phyloP scores from a whole-genome alignment of 345 rosid genomes.

The Salix purpurea region DNA sequence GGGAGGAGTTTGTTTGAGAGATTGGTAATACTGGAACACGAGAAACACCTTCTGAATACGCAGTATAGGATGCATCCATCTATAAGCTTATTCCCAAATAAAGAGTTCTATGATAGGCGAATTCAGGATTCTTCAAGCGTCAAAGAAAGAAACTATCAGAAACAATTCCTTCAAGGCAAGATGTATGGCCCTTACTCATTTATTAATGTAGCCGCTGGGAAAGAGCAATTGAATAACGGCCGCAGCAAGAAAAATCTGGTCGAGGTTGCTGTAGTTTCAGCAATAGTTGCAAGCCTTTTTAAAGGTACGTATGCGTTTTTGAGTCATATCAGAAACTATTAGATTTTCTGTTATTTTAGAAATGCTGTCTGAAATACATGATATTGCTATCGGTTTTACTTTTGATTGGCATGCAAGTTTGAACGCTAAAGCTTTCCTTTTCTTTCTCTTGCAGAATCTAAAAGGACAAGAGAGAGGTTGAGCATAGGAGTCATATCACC shows the following conservation, averaged over 20 bases:
- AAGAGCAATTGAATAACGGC: conserved; percentile 30
- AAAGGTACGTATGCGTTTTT: conserved; percentile 29
- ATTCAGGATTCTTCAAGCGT: conserved; percentile 21
- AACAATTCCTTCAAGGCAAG: conserved; percentile 23
- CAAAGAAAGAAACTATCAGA: conserved; percentile 7
- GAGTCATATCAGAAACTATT: not conserved
- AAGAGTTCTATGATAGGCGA: conserved; percentile 15
- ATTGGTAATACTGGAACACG: conserved; percentile 9
- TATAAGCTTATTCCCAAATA: conserved; percentile 27
- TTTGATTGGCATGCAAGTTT: not conserved
- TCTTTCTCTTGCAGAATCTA: conserved; percentile 4
- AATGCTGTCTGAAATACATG: not conserved
- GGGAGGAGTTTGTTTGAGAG: conserved; percentile 36
- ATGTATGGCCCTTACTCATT: conserved; percentile 51
- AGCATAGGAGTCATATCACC: conserved; percentile 50
- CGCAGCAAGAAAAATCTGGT: conserved; percentile 30
- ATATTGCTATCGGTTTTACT: not conserved
- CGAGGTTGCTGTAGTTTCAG: conserved; percentile 36
- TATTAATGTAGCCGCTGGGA: conserved; percentile 33
- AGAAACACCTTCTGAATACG: conserved; percentile 20
- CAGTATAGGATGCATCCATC: conserved; percentile 40
- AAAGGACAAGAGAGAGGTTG: conserved; percentile 11
- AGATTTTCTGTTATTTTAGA: not conserved
- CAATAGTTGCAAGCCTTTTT: conserved; percentile 31
- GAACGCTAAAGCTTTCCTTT: not conserved